A percentile compares a stretch with the other conserved stretches of the same genome.
Evolutionary conservation across 768 basidiomycete genomes (phyloP).

Genomic region (Suillus lakei): DNA sequence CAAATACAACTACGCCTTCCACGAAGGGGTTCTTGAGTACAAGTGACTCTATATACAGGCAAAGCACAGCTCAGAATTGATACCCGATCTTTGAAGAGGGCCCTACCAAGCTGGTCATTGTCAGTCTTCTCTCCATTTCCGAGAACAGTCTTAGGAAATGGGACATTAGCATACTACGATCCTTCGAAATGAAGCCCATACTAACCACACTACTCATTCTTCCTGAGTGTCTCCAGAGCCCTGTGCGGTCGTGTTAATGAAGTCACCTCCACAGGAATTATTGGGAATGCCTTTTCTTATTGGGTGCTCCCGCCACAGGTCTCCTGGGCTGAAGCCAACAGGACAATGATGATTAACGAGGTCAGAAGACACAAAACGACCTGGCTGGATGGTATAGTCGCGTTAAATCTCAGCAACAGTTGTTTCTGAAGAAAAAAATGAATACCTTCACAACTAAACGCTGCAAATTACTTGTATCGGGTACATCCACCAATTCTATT

Average conservation of each 20-base stretch:
- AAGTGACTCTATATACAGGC: not conserved
- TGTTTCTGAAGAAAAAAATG: not conserved
- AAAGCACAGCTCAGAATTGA: not conserved
- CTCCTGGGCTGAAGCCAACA: not conserved
- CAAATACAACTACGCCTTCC: not conserved
- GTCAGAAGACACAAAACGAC: not conserved
- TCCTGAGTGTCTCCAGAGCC: not conserved
- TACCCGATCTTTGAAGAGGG: not conserved
- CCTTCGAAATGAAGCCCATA: not conserved
- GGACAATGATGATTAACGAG: not conserved
- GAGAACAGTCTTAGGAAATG: not conserved
- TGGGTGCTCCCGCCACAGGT: not conserved
- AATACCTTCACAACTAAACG: not conserved
- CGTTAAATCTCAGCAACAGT: too few relatives aligned
- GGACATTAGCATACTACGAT: not conserved
- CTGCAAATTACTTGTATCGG: not conserved
- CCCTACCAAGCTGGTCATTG: not conserved
- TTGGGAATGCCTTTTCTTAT: not conserved
- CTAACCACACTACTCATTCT: not conserved
- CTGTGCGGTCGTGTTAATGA: not conserved
- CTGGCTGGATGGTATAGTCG: not conserved
- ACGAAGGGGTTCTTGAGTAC: not conserved
- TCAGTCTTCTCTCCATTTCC: not conserved
- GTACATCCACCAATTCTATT: not conserved
- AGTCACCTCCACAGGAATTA: not conserved